Percentiles rank a stretch among this genome's conserved stretches.
Conservation (phyloP, 148 eudicot species). For the Heliosperma pusillum region DNA sequence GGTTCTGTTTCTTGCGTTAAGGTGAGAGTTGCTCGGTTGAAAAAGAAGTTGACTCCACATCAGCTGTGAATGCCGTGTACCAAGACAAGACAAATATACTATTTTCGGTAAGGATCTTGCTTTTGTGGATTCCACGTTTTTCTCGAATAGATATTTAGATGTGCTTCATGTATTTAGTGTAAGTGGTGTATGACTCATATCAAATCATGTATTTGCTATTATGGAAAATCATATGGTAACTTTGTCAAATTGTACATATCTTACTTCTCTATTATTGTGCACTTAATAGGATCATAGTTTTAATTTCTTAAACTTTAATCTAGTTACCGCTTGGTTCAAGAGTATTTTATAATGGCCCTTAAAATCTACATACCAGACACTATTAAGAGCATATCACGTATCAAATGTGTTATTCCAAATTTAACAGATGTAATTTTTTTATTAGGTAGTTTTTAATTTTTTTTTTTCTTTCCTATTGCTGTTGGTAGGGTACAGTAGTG, state of each 20-base stretch:
- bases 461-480: conserved; percentile 13
- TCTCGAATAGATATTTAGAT: not conserved
- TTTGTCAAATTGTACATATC: conserved; percentile 3
- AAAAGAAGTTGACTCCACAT: conserved; percentile 75
- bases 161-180: not conserved
- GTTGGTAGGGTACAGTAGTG: conserved; percentile 83
- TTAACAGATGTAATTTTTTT: not conserved
- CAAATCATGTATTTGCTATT: not conserved
- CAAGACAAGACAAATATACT: conserved; percentile 97
- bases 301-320: no score
- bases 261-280: not conserved
- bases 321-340: not conserved
- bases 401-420: not conserved
- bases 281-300: not conserved
- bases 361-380: not conserved
- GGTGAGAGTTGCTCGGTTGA: conserved; percentile 99
- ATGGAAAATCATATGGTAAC: not conserved
- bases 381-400: not conserved
- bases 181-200: not conserved
- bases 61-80: conserved; percentile 80
- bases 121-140: not conserved
- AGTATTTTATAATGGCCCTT: not conserved
- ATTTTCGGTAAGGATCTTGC: conserved; percentile 62
- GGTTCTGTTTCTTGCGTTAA: conserved; percentile 21
- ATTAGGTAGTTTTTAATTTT: not conserved